phyloP scores from a whole-genome alignment of 768 basidiomycete species.

The Leccinellum luteum region DNA sequence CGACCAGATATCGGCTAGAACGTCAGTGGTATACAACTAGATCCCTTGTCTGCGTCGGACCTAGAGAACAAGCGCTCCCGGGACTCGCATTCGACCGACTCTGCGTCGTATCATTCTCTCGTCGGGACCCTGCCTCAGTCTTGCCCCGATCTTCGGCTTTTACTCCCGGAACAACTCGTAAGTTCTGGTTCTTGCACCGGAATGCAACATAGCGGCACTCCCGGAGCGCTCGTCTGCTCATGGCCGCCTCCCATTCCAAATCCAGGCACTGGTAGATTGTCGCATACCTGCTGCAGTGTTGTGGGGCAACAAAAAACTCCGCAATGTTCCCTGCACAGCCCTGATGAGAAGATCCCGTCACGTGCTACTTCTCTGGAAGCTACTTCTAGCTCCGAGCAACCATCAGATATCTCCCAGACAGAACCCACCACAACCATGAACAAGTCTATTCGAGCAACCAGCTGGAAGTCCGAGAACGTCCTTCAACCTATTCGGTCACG shows the following conservation, averaged over 20 bases:
- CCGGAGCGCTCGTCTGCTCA: constrained; percentile 12
- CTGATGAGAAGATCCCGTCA: constrained; percentile 4
- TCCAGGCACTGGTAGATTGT: neutral
- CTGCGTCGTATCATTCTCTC: constrained; percentile 10
- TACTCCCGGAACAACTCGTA: constrained; percentile 10
- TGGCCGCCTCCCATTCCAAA: constrained; percentile 23
- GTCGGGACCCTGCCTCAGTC: neutral
- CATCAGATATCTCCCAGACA: constrained; percentile 1
- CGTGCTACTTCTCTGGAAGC: constrained; percentile 7
- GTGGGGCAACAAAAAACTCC: constrained; percentile 4
- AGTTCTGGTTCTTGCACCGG: constrained; percentile 4
- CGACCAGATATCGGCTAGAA: neutral
- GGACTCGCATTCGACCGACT: constrained; percentile 1
- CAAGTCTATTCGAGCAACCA: constrained; percentile 1
- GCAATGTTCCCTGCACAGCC: constrained; percentile 9
- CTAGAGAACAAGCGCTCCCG: constrained; percentile 17
- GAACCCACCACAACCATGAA: constrained; percentile 1
- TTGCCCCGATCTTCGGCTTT: constrained; percentile 14
- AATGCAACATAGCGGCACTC: constrained; percentile 7
- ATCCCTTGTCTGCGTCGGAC: constrained; percentile 26
- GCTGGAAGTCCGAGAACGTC: constrained; percentile 21
- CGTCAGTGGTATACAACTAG: constrained; percentile 13
- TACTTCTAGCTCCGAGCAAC: constrained; percentile 11
- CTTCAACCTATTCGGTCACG: constrained; percentile 18
- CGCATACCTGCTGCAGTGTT: neutral